Conservation (phyloP, 2,329 filamentous ascomycete genomes). For the Xylariales sp. region DNA sequence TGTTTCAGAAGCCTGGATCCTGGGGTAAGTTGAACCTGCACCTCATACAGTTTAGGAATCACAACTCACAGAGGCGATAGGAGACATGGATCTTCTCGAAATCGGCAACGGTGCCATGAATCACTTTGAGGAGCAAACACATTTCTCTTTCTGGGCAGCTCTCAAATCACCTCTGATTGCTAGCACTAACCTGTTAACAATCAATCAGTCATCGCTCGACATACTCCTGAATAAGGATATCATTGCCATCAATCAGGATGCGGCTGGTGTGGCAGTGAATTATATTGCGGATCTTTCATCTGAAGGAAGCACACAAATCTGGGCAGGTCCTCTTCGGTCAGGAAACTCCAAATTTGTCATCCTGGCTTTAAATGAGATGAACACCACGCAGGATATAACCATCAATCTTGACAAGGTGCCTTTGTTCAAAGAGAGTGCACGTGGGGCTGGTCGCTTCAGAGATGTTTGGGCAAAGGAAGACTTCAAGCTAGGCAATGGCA, state of each 20-base stretch:
- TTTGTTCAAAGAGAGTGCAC: background rate
- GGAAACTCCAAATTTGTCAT: constrained; percentile 5
- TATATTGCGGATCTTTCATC: constrained; percentile 17
- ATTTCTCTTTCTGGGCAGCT: constrained; percentile 47
- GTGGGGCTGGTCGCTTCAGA: background rate
- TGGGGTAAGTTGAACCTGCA: constrained; percentile 39
- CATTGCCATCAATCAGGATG: constrained; percentile 43
- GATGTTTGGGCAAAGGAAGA: background rate
- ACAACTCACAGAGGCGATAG: too few relatives aligned
- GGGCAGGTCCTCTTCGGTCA: constrained; percentile 16
- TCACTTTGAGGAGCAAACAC: constrained; percentile 38
- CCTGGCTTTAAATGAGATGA: constrained; percentile 12
- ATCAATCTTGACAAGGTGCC: constrained; percentile 6
- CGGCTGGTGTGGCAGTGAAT: constrained; percentile 24
- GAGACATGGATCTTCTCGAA: constrained; percentile 48
- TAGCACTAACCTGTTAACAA: constrained; percentile 33
- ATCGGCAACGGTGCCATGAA: constrained; percentile 45
- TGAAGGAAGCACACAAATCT: constrained; percentile 21
- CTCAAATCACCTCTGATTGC: constrained; percentile 48
- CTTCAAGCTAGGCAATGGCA: background rate
- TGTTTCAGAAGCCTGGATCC: constrained; percentile 38
- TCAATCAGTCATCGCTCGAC: constrained; percentile 28
- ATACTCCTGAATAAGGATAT: constrained; percentile 38
- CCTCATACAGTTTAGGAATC: constrained; percentile 41
- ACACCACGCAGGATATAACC: constrained; percentile 6